Percentiles rank a stretch among this genome's conserved stretches.
These are phyloP conservation scores for Fonsecaea pedrosoi DNA, from an alignment of 2,329 filamentous ascomycete species.

Conservation along the genomic window DNA sequence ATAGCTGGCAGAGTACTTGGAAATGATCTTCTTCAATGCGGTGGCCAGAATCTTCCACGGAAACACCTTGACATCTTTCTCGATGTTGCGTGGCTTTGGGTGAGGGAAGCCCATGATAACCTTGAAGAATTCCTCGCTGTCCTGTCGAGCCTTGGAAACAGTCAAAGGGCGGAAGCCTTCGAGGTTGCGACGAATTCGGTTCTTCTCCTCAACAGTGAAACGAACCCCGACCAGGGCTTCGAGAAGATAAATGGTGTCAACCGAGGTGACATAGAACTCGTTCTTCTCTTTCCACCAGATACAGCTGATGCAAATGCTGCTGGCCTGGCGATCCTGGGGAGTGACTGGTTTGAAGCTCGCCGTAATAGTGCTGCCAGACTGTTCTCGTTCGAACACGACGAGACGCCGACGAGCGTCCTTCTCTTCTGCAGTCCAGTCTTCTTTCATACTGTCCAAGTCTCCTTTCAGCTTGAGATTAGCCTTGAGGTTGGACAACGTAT, in stretches of 20 bases:
- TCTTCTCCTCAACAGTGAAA: conserved; percentile 98
- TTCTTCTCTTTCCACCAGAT: conserved; percentile 94
- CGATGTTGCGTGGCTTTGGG: conserved; percentile 95
- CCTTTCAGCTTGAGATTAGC: conserved; percentile 84
- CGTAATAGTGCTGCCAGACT: conserved; percentile 80
- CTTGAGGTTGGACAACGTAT: conserved; percentile 79
- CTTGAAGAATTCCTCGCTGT: conserved; percentile 98
- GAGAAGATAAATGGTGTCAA: conserved; percentile 94
- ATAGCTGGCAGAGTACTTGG: conserved; percentile 85
- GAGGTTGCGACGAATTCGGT: conserved; percentile 91
- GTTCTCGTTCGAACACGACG: conserved; percentile 84
- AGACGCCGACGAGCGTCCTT: conserved; percentile 78
- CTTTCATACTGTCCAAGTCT: conserved; percentile 82
- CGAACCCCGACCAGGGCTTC: conserved; percentile 85
- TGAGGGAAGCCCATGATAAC: conserved; percentile 97
- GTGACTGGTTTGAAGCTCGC: conserved; percentile 80
- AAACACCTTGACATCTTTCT: conserved; percentile 99
- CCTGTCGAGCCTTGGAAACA: conserved; percentile 88
- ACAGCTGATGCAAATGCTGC: conserved; percentile 94
- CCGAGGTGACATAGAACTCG: conserved; percentile 92
- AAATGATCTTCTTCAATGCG: conserved; percentile 96
- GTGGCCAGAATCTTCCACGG: conserved; percentile 88
- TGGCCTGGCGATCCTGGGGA: conserved; percentile 76
- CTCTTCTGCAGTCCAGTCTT: conserved; percentile 83
- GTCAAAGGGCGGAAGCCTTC: conserved; percentile 93